Evolutionary conservation across 2,329 filamentous ascomycete genomes (phyloP), one percentile per base, ranked within the genome.

Genomic region (Ophiostoma tasmaniense): DNA sequence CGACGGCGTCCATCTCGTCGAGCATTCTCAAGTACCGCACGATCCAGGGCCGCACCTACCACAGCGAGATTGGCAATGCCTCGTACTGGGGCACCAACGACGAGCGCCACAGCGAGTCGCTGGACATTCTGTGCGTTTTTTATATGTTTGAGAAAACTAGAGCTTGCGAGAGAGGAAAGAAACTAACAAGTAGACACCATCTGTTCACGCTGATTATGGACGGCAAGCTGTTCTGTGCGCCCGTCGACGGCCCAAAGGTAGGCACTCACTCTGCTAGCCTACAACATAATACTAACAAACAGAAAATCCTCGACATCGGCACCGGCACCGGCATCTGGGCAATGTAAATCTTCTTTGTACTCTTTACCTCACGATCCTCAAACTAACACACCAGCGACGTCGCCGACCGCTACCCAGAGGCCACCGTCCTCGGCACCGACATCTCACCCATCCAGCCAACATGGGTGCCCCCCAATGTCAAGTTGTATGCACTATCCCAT

Each of bases 371-470:
- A n/a, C n/a, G n/a, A n/a, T n/a, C 33, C 39, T 42, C 39, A 42
- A 42, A 42, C 37, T 39, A 14, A 42, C 1, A 13, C 2, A 25
- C 17, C 28, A 87, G 87, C 71, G 85, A 86, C 71, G 76, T 79
- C 67, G 76, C 50, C 72, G 75, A 83, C 67, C 70, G 78, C 5
- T 80, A 81, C 52, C 82, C 83, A 37, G 74, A 78, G 71, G 79
- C 75, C 72, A 78, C 74, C 77, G 85, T 76, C 14, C 81, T 81
- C 66, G 84, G 85, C 28, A 84, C 83, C 14, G 85, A 87, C 73
- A 78, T 87, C n/a, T 85, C 83, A 4, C 84, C 84, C 0, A 85
- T 85, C 14, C 85, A 87, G 71, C 84, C 84, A 0, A 77, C 76
- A 25, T 84, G 83, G 78, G 80, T 87, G 0, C 85, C 86, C 2